A percentile compares a stretch with the other conserved stretches of the same genome.
Evolutionary conservation across 2,329 filamentous ascomycete genomes (phyloP).

Genomic region (Aphanocladium album): DNA sequence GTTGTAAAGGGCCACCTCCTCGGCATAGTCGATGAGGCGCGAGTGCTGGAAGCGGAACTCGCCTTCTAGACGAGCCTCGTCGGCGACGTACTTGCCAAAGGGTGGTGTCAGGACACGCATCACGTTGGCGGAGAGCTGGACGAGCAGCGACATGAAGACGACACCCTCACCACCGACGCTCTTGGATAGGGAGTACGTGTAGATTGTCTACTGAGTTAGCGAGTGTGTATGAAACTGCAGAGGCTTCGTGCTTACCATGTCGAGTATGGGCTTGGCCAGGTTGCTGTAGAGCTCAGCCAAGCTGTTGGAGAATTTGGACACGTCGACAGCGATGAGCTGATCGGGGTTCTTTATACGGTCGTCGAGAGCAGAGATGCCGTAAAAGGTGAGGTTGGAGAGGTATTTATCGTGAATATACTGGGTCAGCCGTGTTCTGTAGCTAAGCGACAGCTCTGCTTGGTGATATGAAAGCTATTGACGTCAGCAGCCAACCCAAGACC

Average conservation of each 20-base stretch:
- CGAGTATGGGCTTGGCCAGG: conserved; percentile 85
- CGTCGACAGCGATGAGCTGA: conserved; percentile 93
- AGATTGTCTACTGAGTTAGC: conserved; percentile 59
- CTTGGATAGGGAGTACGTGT: conserved; percentile 88
- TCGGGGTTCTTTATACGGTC: conserved; percentile 98
- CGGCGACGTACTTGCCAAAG: conserved; percentile 95
- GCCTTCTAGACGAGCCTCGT: conserved; percentile 89
- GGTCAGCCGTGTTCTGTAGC: conserved; percentile 91
- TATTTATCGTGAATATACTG: conserved; percentile 94
- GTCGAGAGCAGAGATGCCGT: conserved; percentile 89
- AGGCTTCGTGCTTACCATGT: conserved; percentile 60
- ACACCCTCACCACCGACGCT: conserved; percentile 95
- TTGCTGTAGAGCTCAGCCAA: conserved; percentile 95
- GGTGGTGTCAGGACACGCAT: conserved; percentile 94
- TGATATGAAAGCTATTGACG: conserved; percentile 76
- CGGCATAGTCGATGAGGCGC: conserved; percentile 88
- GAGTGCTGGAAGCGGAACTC: conserved; percentile 97
- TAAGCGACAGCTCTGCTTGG: conserved; percentile 87
- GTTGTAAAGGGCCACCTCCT: conserved; percentile 87
- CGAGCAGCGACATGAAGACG: conserved; percentile 89
- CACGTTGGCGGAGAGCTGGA: conserved; percentile 85
- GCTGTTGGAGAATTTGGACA: conserved; percentile 93
- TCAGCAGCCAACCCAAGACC: not conserved
- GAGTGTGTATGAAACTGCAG: too few species aligned
- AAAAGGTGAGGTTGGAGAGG: conserved; percentile 95